Percentiles rank a stretch among this genome's conserved stretches.
Conservation (phyloP, 768 basidiomycete species). For the Pleurotus citrinopileatus region DNA sequence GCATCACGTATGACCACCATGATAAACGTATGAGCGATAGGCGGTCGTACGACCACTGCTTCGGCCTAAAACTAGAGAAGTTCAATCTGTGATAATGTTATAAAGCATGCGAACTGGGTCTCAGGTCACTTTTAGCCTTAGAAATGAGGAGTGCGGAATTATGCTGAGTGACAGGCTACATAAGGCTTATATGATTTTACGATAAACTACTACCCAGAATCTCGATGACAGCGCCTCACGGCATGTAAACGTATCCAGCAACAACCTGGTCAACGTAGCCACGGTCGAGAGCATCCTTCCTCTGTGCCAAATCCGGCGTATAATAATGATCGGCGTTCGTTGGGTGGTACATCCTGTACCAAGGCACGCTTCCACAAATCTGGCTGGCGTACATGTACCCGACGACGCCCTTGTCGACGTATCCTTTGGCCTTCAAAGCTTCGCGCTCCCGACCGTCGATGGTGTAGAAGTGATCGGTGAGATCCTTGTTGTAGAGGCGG, state of each 20-base stretch:
- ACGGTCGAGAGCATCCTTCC: background rate
- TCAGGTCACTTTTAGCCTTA: no score
- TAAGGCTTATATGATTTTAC: background rate
- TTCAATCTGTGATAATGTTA: no score
- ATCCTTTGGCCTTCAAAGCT: slow-evolving; percentile 4
- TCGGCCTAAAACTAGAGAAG: no score
- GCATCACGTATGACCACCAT: no score
- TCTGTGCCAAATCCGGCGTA: background rate
- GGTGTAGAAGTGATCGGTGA: slow-evolving; percentile 14
- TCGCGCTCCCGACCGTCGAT: slow-evolving; percentile 11
- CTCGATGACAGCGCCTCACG: background rate
- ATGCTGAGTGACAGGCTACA: no score
- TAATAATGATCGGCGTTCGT: slow-evolving; percentile 3
- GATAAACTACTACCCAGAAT: background rate
- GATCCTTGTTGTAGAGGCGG: slow-evolving; percentile 13
- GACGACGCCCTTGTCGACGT: slow-evolving; percentile 4
- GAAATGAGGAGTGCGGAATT: no score
- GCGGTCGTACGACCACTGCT: no score
- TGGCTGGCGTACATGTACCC: slow-evolving; percentile 12
- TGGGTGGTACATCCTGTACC: background rate
- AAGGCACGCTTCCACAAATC: slow-evolving; percentile 6
- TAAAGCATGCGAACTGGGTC: no score
- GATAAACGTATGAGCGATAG: no score
- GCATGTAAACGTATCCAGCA: slow-evolving; percentile 9
- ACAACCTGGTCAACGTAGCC: slow-evolving; percentile 1